phyloP scores from a whole-genome alignment of 2,329 filamentous ascomycete species.

The Trichoderma semiorbis region DNA sequence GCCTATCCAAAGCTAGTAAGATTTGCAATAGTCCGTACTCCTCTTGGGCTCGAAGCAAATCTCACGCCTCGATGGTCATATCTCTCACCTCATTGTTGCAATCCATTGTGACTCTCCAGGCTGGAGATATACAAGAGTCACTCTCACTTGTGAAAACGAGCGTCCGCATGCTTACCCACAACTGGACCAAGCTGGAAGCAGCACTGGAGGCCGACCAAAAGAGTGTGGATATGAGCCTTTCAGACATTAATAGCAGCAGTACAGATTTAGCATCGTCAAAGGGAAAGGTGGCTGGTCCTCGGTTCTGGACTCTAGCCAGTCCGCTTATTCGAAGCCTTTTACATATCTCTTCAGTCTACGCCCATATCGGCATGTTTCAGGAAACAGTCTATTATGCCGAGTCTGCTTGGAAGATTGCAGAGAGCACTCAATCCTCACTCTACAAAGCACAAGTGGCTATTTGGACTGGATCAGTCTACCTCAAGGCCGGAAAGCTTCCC shows the following conservation, averaged over 20 bases:
- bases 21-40: constrained; percentile 31
- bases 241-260: constrained; percentile 29
- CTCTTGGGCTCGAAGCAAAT: constrained; percentile 34
- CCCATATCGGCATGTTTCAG: constrained; percentile 79
- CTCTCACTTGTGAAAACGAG: constrained; percentile 55
- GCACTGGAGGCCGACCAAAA: constrained; percentile 20
- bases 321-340: constrained; percentile 68
- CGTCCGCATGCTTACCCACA: constrained; percentile 53
- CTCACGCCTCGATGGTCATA: constrained; percentile 31
- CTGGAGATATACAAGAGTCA: constrained; percentile 56
- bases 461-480: constrained; percentile 53
- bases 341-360: constrained; percentile 74
- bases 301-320: constrained; percentile 76
- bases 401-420: constrained; percentile 74
- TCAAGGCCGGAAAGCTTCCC: constrained; percentile 56
- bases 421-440: constrained; percentile 60
- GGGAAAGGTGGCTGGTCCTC: constrained; percentile 42
- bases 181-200: constrained; percentile 52
- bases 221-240: constrained; percentile 29
- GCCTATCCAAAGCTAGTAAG: constrained; percentile 39
- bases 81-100: constrained; percentile 49
- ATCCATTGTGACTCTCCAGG: constrained; percentile 62
- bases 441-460: constrained; percentile 53
- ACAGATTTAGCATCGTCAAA: constrained; percentile 25
- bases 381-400: constrained; percentile 88